These are phyloP conservation scores for Exophiala aquamarina DNA, from an alignment of 2,329 filamentous ascomycete genomes.

Conservation along the genomic window DNA sequence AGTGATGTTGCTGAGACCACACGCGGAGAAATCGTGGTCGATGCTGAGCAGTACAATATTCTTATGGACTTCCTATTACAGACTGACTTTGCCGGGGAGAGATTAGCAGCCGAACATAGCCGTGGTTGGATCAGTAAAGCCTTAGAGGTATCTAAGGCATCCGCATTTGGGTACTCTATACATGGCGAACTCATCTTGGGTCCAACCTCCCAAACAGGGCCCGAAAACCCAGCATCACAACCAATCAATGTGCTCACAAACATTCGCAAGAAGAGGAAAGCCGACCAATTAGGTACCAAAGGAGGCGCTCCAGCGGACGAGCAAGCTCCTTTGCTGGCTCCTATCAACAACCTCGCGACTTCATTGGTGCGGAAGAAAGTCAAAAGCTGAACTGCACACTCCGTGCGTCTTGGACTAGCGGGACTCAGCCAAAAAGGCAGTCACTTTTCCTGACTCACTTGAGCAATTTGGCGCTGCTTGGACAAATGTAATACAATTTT, in stretches of 20 bases:
- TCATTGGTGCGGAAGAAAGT: conserved; percentile 26
- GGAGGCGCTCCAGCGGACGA: background rate
- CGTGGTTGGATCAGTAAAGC: conserved; percentile 24
- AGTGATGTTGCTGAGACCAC: background rate
- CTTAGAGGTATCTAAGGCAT: conserved; percentile 15
- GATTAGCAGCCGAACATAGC: conserved; percentile 21
- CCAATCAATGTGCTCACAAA: conserved; percentile 24
- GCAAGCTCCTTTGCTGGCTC: background rate
- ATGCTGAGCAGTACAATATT: conserved; percentile 17
- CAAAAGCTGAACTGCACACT: conserved; percentile 21
- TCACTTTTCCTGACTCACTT: no score
- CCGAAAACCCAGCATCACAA: conserved; percentile 2
- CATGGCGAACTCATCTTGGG: conserved; percentile 9
- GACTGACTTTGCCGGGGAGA: conserved; percentile 25
- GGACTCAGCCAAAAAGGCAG: no score
- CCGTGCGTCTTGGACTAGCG: no score
- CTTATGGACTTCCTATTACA: conserved; percentile 26
- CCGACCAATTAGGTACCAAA: conserved; percentile 7
- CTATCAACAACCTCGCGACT: conserved; percentile 14
- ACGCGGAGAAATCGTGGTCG: conserved; percentile 16
- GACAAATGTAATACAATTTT: no score
- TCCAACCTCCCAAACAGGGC: background rate
- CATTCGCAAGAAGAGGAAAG: conserved; percentile 27
- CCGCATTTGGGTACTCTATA: conserved; percentile 19
- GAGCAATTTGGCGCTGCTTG: no score